These are phyloP conservation scores for Crithidia bombi DNA, from an alignment of 208 protist genomes.

Conservation along the genomic window DNA sequence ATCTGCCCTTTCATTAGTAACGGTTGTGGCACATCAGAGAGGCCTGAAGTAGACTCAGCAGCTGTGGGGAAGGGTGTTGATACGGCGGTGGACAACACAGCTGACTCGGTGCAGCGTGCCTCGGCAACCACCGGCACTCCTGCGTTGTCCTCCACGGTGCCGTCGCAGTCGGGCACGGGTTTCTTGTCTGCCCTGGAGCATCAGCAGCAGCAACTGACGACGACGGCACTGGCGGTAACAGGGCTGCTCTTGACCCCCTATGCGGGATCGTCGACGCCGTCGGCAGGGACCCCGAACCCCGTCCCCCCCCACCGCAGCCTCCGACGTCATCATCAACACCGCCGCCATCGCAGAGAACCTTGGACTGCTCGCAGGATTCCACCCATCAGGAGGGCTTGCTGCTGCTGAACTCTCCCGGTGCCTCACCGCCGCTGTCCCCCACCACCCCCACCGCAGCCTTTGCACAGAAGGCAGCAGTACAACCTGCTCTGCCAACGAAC, in stretches of 20 bases:
- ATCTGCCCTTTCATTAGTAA: too few species aligned
- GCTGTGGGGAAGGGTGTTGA: too few species aligned
- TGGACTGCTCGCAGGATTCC: slow-evolving; percentile 5
- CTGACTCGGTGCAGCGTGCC: not conserved
- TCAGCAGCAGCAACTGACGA: slow-evolving; percentile 3
- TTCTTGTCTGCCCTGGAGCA: slow-evolving; percentile 28
- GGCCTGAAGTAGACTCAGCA: too few species aligned
- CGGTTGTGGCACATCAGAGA: too few species aligned
- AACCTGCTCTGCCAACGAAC: not conserved
- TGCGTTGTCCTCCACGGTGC: not conserved
- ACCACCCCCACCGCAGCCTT: not conserved
- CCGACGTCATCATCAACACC: not conserved
- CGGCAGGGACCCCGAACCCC: not conserved
- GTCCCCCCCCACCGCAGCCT: not conserved
- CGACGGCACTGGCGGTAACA: too few species aligned
- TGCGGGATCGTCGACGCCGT: slow-evolving; percentile 2
- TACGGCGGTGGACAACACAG: too few species aligned
- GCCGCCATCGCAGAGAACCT: not conserved
- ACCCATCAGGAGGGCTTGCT: not conserved
- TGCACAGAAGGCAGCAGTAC: not conserved
- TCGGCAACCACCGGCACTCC: not conserved
- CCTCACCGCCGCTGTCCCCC: slow-evolving; percentile 2
- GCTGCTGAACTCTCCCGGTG: slow-evolving; percentile 4
- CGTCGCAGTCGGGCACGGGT: not conserved
- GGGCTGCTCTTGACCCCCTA: too few species aligned